Base-by-base conservation (phyloP, 1,284 basidiomycete genomes). In the Ustilago nuda region DNA sequence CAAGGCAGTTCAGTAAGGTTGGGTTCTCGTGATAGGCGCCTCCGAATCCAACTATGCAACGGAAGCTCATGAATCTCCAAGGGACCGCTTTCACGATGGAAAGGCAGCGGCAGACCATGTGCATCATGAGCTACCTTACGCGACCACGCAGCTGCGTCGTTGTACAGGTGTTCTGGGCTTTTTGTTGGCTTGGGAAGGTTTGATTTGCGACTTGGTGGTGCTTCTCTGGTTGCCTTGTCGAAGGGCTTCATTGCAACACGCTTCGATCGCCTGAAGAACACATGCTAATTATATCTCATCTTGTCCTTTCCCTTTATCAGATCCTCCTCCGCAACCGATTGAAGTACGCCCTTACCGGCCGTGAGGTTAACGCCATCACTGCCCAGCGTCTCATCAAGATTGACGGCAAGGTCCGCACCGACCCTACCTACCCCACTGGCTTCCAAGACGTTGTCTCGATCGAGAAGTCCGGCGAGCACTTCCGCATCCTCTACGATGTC, bases 281-380 rank as follows among this genome's bases (percentile, higher is more conserved):
- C 12, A n/a, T 32, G 15, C 65, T 66, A 54, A 68, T 66, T 17
- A 12, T 32, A 5, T 11, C 36, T 36, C 27, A 13, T 12, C 27
- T 41, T 37, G 41, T 46, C 30, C 23, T 23, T 37, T 23, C 32
- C 13, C 48, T 15, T 13, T 9, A 48, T 30, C 68, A 81, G 80
- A 92, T 98, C 87, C 95, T 99, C 89, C 93, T 99, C 86, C 94
- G 96, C 85, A 98, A 99, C 91, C 92, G 97, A 87, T 91, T 99
- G 88, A 99, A 99, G 90, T 99, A 99, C 89, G 96, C 96, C 76
- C 89, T 99, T 86, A 98, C 92, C 84, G 94, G 94, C 79, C 93
- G 93, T 87, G 96, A 99, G 89, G 97, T 99, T 80, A 92, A 92
- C 80, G 88, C 93, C 72, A 99, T 99, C 87, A 93, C 96, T 86